These are phyloP conservation scores for Schizochytrium sp. DNA, from an alignment of 108 stramenopile genomes.

Conservation along the genomic window DNA sequence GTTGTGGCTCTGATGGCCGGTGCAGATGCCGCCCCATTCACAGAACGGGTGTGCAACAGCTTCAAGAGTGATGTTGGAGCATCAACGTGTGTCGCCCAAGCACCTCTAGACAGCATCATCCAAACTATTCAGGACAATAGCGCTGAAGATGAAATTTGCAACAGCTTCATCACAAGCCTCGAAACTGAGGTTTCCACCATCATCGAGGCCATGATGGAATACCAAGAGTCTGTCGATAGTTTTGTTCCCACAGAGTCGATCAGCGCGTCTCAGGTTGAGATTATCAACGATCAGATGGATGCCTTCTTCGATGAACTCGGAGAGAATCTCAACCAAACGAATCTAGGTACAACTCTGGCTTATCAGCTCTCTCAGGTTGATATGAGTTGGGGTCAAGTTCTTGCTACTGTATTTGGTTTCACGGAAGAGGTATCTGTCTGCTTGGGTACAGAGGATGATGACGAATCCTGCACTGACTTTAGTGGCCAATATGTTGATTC, in stretches of 20 bases:
- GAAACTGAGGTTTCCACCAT: background rate
- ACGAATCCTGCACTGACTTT: background rate
- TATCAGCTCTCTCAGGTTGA: background rate
- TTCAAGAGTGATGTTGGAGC: background rate
- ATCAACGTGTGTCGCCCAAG: background rate
- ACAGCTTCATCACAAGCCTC: background rate
- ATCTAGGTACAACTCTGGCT: too few relatives aligned
- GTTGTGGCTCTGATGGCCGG: slow-evolving; percentile 9
- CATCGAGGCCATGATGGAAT: background rate
- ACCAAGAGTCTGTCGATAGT: too few relatives aligned
- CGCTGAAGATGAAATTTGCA: background rate
- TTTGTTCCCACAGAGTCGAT: too few relatives aligned
- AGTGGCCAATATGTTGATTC: too few relatives aligned
- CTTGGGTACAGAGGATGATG: background rate
- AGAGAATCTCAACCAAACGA: background rate
- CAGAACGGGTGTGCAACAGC: background rate
- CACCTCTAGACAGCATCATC: background rate
- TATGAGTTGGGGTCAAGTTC: background rate
- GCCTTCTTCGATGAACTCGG: background rate
- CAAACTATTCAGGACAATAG: background rate
- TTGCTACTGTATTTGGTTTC: background rate
- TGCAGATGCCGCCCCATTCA: background rate
- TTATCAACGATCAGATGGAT: slow-evolving; percentile 3
- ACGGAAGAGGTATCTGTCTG: background rate
- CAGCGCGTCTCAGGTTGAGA: background rate